These are phyloP conservation scores for Chlamydomonas eustigma DNA, from an alignment of 139 green algal species.

Conservation along the genomic window DNA sequence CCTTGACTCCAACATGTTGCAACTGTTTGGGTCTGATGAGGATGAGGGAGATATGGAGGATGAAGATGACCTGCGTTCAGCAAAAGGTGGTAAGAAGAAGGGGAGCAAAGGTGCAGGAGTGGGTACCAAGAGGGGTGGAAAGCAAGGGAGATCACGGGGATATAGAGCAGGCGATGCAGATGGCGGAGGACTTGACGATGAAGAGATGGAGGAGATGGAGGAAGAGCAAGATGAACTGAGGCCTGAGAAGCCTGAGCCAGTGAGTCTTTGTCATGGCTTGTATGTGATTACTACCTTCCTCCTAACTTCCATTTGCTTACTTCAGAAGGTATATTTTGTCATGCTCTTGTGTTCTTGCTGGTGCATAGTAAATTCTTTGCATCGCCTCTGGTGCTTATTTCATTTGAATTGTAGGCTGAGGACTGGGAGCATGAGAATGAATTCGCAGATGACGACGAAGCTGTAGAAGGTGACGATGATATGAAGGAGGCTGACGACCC, in stretches of 20 bases:
- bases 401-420: background rate
- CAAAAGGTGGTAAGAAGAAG: background rate
- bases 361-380: no score
- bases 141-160: background rate
- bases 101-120: background rate
- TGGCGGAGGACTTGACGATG: background rate
- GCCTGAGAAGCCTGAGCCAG: background rate
- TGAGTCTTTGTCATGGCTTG: no score
- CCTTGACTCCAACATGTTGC: background rate
- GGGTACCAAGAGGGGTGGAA: background rate
- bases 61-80: background rate
- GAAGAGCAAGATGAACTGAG: background rate
- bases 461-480: background rate
- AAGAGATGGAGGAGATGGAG: background rate
- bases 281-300: no score
- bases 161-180: background rate
- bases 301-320: no score
- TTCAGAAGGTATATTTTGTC: no score
- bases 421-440: background rate
- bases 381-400: no score
- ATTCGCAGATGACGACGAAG: slow-evolving; percentile 1
- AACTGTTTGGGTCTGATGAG: background rate
- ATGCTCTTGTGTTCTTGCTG: no score
- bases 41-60: background rate
- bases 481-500: background rate